These are phyloP conservation scores for Gillenia trifoliata DNA, from an alignment of 306 rosid genomes.

Conservation along the genomic window DNA sequence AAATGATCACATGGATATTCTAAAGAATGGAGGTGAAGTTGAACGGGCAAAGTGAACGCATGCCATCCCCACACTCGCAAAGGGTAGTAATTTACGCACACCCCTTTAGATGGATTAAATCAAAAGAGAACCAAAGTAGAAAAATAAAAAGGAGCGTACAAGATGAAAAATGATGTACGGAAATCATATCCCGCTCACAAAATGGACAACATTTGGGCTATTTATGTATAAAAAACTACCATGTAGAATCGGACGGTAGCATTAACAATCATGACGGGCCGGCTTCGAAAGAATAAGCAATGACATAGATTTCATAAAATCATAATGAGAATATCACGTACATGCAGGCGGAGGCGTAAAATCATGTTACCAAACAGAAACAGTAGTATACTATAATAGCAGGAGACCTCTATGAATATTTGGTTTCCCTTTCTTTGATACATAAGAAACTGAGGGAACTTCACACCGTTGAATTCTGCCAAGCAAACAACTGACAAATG, in stretches of 20 bases:
- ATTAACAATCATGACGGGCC: not conserved
- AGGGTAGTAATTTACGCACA: too few relatives aligned
- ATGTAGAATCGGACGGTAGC: not conserved
- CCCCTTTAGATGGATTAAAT: too few relatives aligned
- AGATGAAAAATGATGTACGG: too few relatives aligned
- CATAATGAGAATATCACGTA: slow-evolving; percentile 26
- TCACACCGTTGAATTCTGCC: slow-evolving; percentile 45
- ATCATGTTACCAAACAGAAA: slow-evolving; percentile 27
- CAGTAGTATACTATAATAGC: slow-evolving; percentile 12
- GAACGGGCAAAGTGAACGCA: too few relatives aligned
- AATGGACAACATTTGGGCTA: not conserved
- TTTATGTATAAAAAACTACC: not conserved
- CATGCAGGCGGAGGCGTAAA: slow-evolving; percentile 18
- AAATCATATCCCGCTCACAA: not conserved
- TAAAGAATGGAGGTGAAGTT: too few relatives aligned
- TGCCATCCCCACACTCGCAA: too few relatives aligned
- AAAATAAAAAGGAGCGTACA: too few relatives aligned
- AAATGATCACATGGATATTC: too few relatives aligned
- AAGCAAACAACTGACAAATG: slow-evolving; percentile 50
- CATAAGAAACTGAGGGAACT: slow-evolving; percentile 31
- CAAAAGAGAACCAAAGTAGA: too few relatives aligned
- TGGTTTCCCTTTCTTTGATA: slow-evolving; percentile 31
- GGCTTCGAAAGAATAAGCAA: slow-evolving; percentile 21
- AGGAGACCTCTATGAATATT: slow-evolving; percentile 26
- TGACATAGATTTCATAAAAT: slow-evolving; percentile 15